Conservation (phyloP, 805 yeast species). For the Pichia ethanolica region DNA sequence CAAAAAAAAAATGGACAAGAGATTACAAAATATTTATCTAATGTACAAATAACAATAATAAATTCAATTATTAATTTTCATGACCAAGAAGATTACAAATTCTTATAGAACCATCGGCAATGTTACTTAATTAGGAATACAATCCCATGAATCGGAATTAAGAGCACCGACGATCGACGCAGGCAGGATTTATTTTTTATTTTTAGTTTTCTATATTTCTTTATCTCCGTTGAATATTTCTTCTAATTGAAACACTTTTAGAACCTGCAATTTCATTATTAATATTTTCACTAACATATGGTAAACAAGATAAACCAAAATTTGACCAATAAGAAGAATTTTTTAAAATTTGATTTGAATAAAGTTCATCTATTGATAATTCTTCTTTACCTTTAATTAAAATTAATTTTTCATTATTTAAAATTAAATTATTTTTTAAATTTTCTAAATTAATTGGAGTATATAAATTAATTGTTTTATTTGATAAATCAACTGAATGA, state of each 20-base stretch:
- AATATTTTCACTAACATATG: constrained; percentile 34
- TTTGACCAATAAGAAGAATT: constrained; percentile 2
- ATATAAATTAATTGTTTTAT: constrained; percentile 44
- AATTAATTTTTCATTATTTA: constrained; percentile 26
- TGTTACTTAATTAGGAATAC: too few species aligned
- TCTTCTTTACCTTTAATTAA: constrained; percentile 59
- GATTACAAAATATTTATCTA: too few species aligned
- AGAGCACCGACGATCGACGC: too few species aligned
- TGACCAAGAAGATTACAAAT: background rate
- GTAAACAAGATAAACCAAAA: constrained; percentile 15
- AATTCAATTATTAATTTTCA: background rate
- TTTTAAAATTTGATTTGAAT: background rate
- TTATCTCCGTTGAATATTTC: constrained; percentile 37
- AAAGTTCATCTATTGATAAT: constrained; percentile 43
- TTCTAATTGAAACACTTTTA: constrained; percentile 40
- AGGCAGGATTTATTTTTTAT: too few species aligned
- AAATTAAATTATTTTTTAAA: constrained; percentile 11
- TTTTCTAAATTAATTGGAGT: constrained; percentile 33
- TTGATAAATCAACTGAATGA: constrained; percentile 50
- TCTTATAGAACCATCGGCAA: background rate
- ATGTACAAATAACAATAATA: background rate
- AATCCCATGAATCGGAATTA: too few species aligned
- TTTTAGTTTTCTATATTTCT: too few species aligned
- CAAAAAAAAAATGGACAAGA: background rate
- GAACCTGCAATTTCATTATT: constrained; percentile 34